Evolutionary conservation across 768 basidiomycete species (phyloP).

Genomic region (Leccinum rimulosum): DNA sequence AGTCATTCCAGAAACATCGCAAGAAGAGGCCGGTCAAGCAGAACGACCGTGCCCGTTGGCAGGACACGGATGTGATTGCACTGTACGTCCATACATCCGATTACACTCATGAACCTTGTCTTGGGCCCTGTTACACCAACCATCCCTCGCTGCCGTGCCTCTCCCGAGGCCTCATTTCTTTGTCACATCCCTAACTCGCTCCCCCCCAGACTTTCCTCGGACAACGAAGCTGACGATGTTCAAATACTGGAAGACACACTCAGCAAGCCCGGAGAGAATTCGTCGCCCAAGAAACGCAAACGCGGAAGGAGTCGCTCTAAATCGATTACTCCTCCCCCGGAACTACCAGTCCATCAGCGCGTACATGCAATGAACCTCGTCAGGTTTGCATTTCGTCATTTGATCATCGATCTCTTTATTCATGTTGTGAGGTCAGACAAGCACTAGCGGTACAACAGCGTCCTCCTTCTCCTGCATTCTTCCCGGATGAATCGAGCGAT

Average conservation of each 20-base stretch:
- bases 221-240: conserved; percentile 46
- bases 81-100: conserved; percentile 36
- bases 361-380: conserved; percentile 58
- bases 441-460: conserved; percentile 43
- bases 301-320: conserved; percentile 57
- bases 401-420: not conserved
- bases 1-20: conserved; percentile 35
- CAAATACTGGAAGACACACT: conserved; percentile 40
- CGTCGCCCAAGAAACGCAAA: conserved; percentile 41
- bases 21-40: conserved; percentile 38
- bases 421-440: conserved; percentile 36
- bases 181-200: no score
- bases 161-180: no score
- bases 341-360: conserved; percentile 50
- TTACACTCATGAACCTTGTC: not conserved
- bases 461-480: conserved; percentile 45
- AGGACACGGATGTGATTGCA: conserved; percentile 35
- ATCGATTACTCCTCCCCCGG: conserved; percentile 78
- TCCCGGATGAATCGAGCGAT: conserved; percentile 46
- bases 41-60: conserved; percentile 41
- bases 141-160: not conserved
- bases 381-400: conserved; percentile 41
- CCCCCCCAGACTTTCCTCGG: conserved; percentile 32
- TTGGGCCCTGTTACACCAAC: not conserved
- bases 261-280: conserved; percentile 2